Conservation (phyloP, 805 yeast genomes). For the Lachancea nothofagi region DNA sequence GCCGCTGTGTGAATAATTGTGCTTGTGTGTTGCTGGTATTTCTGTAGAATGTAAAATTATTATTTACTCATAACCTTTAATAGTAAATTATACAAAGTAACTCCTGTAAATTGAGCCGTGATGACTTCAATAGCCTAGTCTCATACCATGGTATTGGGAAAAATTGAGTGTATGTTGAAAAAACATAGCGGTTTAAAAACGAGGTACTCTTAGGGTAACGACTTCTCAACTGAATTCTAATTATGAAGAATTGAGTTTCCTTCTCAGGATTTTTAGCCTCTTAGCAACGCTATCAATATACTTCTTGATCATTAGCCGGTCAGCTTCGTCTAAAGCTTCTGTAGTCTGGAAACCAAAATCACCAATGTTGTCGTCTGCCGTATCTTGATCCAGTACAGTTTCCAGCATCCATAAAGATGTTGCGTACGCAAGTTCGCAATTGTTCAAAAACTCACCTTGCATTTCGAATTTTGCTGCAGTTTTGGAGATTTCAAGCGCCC, state of each 20-base stretch:
- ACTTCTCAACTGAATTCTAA: neutral
- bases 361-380: slow-evolving; percentile 23
- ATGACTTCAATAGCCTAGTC: neutral
- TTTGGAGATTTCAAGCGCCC: slow-evolving; percentile 90
- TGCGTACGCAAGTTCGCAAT: slow-evolving; percentile 84
- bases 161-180: neutral
- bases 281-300: slow-evolving; percentile 79
- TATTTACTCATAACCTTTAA: no score
- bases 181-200: neutral
- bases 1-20: no score
- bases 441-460: slow-evolving; percentile 48
- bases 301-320: slow-evolving; percentile 66
- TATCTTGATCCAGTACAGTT: slow-evolving; percentile 58
- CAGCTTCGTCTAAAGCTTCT: slow-evolving; percentile 60
- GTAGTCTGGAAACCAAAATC: slow-evolving; percentile 30
- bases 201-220: no score
- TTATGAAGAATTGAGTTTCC: slow-evolving; percentile 39
- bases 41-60: no score
- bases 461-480: slow-evolving; percentile 87
- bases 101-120: no score
- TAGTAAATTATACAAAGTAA: no score
- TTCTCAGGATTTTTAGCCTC: slow-evolving; percentile 64
- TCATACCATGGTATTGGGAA: neutral
- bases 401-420: slow-evolving; percentile 95
- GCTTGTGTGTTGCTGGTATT: no score